Conservation (phyloP, 2,329 filamentous ascomycete species). For the Aspergillus japonicus region DNA sequence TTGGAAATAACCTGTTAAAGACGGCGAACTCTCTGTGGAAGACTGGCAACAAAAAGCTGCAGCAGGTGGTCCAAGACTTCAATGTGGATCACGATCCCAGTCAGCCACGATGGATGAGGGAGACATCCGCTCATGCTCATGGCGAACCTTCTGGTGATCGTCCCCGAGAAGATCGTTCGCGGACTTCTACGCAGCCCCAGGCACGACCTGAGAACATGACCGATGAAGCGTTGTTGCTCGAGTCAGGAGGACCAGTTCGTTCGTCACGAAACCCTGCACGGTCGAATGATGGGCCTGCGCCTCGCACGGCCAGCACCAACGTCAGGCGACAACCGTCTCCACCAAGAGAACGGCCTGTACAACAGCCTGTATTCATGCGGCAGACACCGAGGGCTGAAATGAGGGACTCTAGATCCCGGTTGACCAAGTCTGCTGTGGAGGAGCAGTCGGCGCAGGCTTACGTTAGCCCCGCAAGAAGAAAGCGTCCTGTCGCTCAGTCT, state of each 20-base stretch:
- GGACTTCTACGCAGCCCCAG: conserved; percentile 21
- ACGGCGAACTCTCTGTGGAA: conserved; percentile 96
- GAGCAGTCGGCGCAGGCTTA: conserved; percentile 81
- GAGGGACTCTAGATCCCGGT: conserved; percentile 56
- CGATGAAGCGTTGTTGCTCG: conserved; percentile 54
- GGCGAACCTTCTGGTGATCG: not conserved
- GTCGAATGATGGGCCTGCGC: conserved; percentile 22
- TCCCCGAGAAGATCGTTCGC: conserved; percentile 20
- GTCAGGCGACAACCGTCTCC: conserved; percentile 25
- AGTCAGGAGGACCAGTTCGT: conserved; percentile 30
- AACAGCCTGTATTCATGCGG: conserved; percentile 58
- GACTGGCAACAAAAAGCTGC: conserved; percentile 85
- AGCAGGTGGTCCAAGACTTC: conserved; percentile 88
- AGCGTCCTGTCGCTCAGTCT: conserved; percentile 53
- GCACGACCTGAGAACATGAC: conserved; percentile 46
- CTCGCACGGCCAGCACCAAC: conserved; percentile 19
- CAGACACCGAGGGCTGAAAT: conserved; percentile 37
- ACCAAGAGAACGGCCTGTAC: conserved; percentile 23
- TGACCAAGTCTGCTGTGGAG: conserved; percentile 72
- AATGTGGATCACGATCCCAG: conserved; percentile 68
- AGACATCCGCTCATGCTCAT: conserved; percentile 47
- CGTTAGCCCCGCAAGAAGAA: conserved; percentile 79
- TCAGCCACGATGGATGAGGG: conserved; percentile 95
- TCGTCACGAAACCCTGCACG: conserved; percentile 27
- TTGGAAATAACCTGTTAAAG: conserved; percentile 84